These are phyloP conservation scores for Hippophae gyantsensis DNA, from an alignment of 306 rosid genomes.

Conservation along the genomic window DNA sequence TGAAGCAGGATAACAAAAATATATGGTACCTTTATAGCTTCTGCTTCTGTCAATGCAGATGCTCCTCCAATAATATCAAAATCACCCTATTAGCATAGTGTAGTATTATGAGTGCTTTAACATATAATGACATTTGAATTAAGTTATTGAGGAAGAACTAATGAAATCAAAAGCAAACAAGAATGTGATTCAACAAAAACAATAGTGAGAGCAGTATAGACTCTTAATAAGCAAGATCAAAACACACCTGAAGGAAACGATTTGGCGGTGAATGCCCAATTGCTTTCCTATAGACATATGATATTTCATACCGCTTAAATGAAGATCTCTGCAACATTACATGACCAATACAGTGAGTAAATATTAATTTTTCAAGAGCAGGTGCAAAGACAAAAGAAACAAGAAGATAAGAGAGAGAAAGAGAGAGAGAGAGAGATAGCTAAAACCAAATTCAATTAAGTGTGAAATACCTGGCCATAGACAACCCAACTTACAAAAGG, in stretches of 20 bases:
- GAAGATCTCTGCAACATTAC: slow-evolving; percentile 54
- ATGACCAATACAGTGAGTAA: background rate
- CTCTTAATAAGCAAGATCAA: slow-evolving; percentile 4
- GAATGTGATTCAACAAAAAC: slow-evolving; percentile 4
- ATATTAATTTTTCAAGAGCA: slow-evolving; percentile 9
- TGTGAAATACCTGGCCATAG: slow-evolving; percentile 53
- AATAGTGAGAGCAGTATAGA: background rate
- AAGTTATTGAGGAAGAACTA: background rate
- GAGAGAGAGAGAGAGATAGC: background rate
- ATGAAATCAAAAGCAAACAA: slow-evolving; percentile 4
- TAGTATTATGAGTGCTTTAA: slow-evolving; percentile 9
- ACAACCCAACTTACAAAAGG: slow-evolving; percentile 79
- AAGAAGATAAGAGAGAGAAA: background rate
- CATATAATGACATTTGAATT: slow-evolving; percentile 8
- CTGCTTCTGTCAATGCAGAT: slow-evolving; percentile 79
- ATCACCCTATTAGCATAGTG: slow-evolving; percentile 64
- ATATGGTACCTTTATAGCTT: slow-evolving; percentile 67
- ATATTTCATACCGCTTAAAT: slow-evolving; percentile 77
- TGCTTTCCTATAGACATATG: slow-evolving; percentile 75
- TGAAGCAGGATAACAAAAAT: slow-evolving; percentile 5
- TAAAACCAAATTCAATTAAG: background rate
- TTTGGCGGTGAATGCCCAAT: slow-evolving; percentile 92
- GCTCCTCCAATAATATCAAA: slow-evolving; percentile 90
- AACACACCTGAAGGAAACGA: slow-evolving; percentile 78
- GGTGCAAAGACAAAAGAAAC: background rate